These are phyloP conservation scores for Colletotrichum lupini DNA, from an alignment of 2,329 filamentous ascomycete genomes.

Conservation along the genomic window DNA sequence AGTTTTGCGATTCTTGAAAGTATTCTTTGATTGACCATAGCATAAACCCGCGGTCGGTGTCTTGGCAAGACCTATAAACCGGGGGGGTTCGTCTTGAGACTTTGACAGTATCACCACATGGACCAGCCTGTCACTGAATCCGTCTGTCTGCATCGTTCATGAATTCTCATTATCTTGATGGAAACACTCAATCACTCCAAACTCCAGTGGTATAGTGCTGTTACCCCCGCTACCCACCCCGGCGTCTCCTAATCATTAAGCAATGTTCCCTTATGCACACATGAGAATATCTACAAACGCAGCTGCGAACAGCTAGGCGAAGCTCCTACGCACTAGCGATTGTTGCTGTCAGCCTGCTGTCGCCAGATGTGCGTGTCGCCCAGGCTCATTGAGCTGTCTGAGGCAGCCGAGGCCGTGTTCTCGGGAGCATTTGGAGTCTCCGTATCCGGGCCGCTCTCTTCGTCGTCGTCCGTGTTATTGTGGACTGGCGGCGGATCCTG, in stretches of 20 bases:
- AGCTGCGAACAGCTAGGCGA: not conserved
- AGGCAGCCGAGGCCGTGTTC: constrained; percentile 44
- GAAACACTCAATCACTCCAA: not conserved
- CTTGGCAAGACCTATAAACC: not conserved
- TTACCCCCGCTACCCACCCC: constrained; percentile 12
- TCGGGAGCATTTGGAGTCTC: constrained; percentile 14
- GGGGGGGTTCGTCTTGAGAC: too few relatives aligned
- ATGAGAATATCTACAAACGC: constrained; percentile 22
- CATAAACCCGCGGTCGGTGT: not conserved
- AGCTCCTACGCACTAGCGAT: not conserved
- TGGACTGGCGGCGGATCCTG: constrained; percentile 60
- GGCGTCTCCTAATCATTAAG: not conserved
- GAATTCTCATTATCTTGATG: not conserved
- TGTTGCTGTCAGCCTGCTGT: constrained; percentile 39
- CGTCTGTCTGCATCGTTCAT: too few relatives aligned
- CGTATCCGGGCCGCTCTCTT: constrained; percentile 12
- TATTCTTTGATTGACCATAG: too few relatives aligned
- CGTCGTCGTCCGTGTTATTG: constrained; percentile 17
- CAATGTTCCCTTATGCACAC: constrained; percentile 16
- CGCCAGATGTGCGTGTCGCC: constrained; percentile 64
- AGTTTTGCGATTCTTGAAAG: not conserved
- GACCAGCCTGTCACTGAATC: not conserved
- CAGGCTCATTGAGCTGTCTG: constrained; percentile 57
- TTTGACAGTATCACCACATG: not conserved
- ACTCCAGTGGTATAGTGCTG: constrained; percentile 24